phyloP scores from a whole-genome alignment of 192 early-diverging fungal genomes.

The Phlyctochytrium arcticum region DNA sequence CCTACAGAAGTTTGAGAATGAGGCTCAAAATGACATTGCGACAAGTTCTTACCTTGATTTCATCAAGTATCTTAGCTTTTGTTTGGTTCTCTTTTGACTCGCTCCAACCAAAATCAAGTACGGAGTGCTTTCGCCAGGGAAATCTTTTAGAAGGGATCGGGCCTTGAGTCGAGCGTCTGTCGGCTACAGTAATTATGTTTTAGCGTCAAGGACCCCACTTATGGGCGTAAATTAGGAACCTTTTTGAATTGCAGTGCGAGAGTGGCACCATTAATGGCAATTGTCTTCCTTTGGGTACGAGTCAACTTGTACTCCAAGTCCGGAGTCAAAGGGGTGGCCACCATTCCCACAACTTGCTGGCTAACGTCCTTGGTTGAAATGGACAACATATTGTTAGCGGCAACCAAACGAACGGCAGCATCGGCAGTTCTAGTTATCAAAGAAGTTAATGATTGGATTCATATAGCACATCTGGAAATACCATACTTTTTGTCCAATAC shows the following conservation, averaged over 20 bases:
- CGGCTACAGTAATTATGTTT: no score
- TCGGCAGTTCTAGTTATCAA: slow-evolving; percentile 41
- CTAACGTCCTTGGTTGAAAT: slow-evolving; percentile 54
- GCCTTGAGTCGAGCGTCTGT: slow-evolving; percentile 49
- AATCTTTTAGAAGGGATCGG: slow-evolving; percentile 48
- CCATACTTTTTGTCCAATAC: slow-evolving; percentile 55
- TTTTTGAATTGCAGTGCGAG: slow-evolving; percentile 33
- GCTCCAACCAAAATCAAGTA: slow-evolving; percentile 57
- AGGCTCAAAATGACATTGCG: not conserved
- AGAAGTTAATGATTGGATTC: not conserved
- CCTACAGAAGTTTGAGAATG: not conserved
- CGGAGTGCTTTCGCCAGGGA: slow-evolving; percentile 57
- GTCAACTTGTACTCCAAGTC: slow-evolving; percentile 59
- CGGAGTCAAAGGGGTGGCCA: slow-evolving; percentile 50
- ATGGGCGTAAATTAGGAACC: no score
- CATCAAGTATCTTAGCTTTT: slow-evolving; percentile 47
- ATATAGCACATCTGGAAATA: not conserved
- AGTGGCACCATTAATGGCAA: slow-evolving; percentile 62
- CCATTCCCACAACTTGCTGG: slow-evolving; percentile 53
- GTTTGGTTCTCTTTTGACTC: slow-evolving; percentile 50
- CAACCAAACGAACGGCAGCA: slow-evolving; percentile 54
- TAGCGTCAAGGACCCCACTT: no score
- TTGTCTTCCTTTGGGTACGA: slow-evolving; percentile 50
- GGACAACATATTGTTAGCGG: slow-evolving; percentile 65
- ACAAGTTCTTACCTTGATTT: slow-evolving; percentile 32